Conservation (phyloP, 805 yeast species). For the Metahyphopichia silvanorum region DNA sequence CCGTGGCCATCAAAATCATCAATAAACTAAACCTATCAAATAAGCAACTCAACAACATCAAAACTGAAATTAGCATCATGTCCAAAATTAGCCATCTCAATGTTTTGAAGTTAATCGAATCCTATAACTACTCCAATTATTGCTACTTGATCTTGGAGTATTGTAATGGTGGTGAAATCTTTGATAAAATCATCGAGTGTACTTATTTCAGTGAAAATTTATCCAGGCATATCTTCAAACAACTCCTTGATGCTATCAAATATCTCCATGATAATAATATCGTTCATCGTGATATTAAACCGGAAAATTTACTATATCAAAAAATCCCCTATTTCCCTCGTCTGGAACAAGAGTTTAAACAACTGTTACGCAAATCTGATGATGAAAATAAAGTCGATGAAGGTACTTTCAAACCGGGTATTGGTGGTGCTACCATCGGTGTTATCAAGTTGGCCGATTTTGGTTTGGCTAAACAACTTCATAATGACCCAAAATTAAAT, state of each 20-base stretch:
- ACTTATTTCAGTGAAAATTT: conserved; percentile 75
- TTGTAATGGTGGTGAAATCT: conserved; percentile 76
- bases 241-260: conserved; percentile 66
- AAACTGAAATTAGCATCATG: conserved; percentile 75
- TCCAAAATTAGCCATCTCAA: conserved; percentile 59
- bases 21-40: conserved; percentile 53
- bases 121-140: conserved; percentile 48
- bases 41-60: conserved; percentile 53
- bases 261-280: conserved; percentile 65
- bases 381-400: conserved; percentile 61
- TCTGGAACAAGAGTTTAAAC: conserved; percentile 23
- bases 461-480: conserved; percentile 61
- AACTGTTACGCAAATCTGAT: conserved; percentile 46
- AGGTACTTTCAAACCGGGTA: conserved; percentile 48
- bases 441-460: conserved; percentile 65
- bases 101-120: conserved; percentile 53
- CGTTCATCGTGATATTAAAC: conserved; percentile 81
- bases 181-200: conserved; percentile 72
- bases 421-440: conserved; percentile 67
- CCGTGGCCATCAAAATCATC: conserved; percentile 75
- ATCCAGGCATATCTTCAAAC: conserved; percentile 68
- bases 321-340: conserved; percentile 49
- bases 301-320: conserved; percentile 68
- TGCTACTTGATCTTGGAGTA: conserved; percentile 68
- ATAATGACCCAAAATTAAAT: conserved; percentile 24